phyloP scores from a whole-genome alignment of 2,329 filamentous ascomycete genomes.

The Alternaria tenuissima region DNA sequence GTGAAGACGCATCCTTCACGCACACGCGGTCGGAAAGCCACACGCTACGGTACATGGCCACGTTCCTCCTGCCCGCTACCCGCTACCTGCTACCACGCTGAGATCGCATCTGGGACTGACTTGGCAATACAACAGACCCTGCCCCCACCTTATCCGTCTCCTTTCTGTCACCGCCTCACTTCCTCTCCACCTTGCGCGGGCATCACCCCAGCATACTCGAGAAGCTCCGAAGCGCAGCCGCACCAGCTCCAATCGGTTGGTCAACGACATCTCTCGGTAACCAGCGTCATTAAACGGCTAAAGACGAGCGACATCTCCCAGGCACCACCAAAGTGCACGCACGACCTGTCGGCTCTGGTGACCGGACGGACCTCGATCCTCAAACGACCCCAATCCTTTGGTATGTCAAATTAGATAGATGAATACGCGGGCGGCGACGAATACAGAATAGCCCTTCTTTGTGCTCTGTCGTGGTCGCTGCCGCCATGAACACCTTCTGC shows the following conservation, averaged over 20 bases:
- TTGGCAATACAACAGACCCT: slow-evolving; percentile 16
- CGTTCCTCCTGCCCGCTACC: not conserved
- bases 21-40: slow-evolving; percentile 1
- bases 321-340: not conserved
- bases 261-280: slow-evolving; percentile 1
- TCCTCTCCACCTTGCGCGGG: slow-evolving; percentile 16
- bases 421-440: slow-evolving; percentile 4
- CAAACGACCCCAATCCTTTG: slow-evolving; percentile 10
- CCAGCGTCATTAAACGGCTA: slow-evolving; percentile 7
- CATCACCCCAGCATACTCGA: slow-evolving; percentile 9
- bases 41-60: not conserved
- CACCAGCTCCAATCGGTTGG: slow-evolving; percentile 4
- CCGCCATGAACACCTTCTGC: slow-evolving; percentile 14
- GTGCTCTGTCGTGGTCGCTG: slow-evolving; percentile 1
- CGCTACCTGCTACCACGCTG: slow-evolving; percentile 1
- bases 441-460: slow-evolving; percentile 6
- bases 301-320: slow-evolving; percentile 3
- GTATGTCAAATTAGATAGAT: slow-evolving; percentile 15
- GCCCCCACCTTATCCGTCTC: slow-evolving; percentile 21
- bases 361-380: not conserved
- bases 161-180: slow-evolving; percentile 24
- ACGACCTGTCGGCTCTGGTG: not conserved
- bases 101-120: slow-evolving; percentile 6
- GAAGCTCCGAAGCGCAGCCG: slow-evolving; percentile 7
- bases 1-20: not conserved